These are phyloP conservation scores for Talaromyces nanjingensis DNA, from an alignment of 495 filamentous ascomycete genomes.

Conservation along the genomic window DNA sequence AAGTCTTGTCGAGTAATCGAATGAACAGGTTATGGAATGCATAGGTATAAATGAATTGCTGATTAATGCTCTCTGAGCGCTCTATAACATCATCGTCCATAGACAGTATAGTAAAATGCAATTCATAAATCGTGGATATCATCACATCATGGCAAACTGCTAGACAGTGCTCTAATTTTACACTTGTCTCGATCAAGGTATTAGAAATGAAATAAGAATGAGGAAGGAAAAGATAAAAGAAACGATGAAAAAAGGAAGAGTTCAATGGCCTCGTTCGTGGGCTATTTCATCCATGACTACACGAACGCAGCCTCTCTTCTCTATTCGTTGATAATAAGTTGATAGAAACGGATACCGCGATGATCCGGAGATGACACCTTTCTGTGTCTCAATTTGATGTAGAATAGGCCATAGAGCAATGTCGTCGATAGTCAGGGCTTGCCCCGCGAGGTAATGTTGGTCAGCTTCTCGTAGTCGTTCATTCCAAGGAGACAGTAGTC, in stretches of 20 bases:
- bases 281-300: constrained; percentile 31
- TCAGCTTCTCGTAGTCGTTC: constrained; percentile 23
- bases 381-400: constrained; percentile 43
- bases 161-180: background rate
- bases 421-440: constrained; percentile 54
- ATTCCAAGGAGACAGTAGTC: constrained; percentile 42
- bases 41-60: background rate
- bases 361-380: constrained; percentile 18
- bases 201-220: background rate
- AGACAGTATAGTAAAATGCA: background rate
- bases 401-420: constrained; percentile 68
- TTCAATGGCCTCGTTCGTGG: background rate
- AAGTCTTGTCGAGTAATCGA: background rate
- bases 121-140: constrained; percentile 3
- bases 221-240: background rate
- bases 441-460: constrained; percentile 50
- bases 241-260: background rate
- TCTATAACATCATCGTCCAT: background rate
- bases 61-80: background rate
- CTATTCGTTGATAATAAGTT: constrained; percentile 47
- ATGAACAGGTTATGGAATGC: background rate
- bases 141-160: background rate
- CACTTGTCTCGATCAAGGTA: background rate
- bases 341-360: constrained; percentile 34
- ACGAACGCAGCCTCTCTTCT: constrained; percentile 40